Percentiles rank a stretch among this genome's conserved stretches.
Evolutionary conservation across 306 rosid species (phyloP).

Genomic region (Lagenaria siceraria): DNA sequence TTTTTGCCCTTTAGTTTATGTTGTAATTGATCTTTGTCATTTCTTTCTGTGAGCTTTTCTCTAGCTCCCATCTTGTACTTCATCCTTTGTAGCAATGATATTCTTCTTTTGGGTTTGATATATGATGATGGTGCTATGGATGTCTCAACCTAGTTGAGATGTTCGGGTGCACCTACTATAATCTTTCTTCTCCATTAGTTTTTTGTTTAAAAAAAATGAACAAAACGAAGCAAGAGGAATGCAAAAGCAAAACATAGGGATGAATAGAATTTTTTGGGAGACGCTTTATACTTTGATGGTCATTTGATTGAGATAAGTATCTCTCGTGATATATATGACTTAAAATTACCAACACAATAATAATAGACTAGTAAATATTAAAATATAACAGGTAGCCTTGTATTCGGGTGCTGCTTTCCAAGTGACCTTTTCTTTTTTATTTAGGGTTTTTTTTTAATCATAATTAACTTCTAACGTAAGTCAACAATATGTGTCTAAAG

Average conservation of each 20-base stretch:
- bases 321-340: neutral
- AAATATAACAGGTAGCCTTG: neutral
- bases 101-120: too few relatives aligned
- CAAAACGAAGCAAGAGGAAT: neutral
- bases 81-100: too few relatives aligned
- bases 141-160: too few relatives aligned
- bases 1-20: too few relatives aligned
- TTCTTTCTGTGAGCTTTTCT: too few relatives aligned
- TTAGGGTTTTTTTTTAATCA: too few relatives aligned
- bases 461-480: neutral
- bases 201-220: too few relatives aligned
- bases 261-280: neutral
- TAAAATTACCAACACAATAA: neutral
- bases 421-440: neutral
- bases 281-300: neutral
- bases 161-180: too few relatives aligned
- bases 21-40: too few relatives aligned
- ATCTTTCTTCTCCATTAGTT: too few relatives aligned
- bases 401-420: neutral
- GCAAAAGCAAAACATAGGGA: neutral
- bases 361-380: neutral
- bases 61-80: too few relatives aligned
- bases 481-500: neutral
- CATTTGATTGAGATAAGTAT: neutral
- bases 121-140: too few relatives aligned